Conservation (phyloP, 2,329 filamentous ascomycete species). For the Dactylellina drechsleri region DNA sequence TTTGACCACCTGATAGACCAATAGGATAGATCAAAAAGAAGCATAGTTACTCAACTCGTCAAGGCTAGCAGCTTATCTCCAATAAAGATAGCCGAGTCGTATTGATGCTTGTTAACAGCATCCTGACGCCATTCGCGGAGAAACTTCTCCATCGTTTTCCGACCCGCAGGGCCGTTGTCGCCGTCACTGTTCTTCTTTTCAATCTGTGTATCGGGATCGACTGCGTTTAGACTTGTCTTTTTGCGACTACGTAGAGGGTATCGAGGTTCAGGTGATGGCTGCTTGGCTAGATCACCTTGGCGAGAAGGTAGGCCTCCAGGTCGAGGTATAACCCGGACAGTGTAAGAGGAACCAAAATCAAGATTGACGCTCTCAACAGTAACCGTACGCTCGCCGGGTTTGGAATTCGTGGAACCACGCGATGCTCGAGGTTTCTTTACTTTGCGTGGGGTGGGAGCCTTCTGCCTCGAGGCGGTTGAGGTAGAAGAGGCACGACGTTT, state of each 20-base stretch:
- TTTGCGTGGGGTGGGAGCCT: conserved; percentile 2
- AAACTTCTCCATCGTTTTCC: conserved; percentile 81
- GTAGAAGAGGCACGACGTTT: conserved; percentile 31
- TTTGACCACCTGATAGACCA: too few species aligned
- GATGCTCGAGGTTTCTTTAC: neutral
- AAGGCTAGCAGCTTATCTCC: conserved; percentile 95
- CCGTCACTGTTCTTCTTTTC: conserved; percentile 1
- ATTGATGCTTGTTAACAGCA: conserved; percentile 93
- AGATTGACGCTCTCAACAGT: too few species aligned
- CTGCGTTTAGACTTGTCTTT: neutral
- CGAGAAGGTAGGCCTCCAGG: conserved; percentile 19
- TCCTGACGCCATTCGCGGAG: conserved; percentile 94
- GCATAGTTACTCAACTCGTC: conserved; percentile 76
- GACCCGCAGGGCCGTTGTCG: conserved; percentile 3
- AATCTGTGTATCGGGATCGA: neutral
- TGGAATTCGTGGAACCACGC: too few species aligned
- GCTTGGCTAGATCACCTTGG: conserved; percentile 13
- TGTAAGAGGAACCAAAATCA: conserved; percentile 6
- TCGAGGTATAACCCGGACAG: conserved; percentile 1
- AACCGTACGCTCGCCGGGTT: too few species aligned
- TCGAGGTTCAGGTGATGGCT: conserved; percentile 15
- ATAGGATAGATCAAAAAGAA: too few species aligned
- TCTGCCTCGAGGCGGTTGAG: conserved; percentile 10
- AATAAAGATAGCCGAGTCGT: conserved; percentile 95
- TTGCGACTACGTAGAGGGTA: conserved; percentile 23